Conservation (phyloP, 1,139 yeast genomes). For the Geotrichum reessii region DNA sequence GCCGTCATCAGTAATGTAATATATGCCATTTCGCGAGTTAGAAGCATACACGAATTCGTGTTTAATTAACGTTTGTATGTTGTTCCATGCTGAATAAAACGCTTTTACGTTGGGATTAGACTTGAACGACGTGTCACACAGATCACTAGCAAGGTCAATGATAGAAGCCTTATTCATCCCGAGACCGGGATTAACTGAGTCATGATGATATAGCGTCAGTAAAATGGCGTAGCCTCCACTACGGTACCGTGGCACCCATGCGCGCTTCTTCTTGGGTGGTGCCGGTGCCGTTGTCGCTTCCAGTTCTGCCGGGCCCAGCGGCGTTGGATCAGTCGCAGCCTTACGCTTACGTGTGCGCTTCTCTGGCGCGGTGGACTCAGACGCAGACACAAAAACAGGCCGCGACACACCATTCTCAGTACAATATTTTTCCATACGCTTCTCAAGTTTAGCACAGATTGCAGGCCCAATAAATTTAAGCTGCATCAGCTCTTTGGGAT, state of each 20-base stretch:
- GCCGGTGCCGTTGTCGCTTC: slow-evolving; percentile 6
- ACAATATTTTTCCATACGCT: slow-evolving; percentile 45
- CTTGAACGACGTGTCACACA: slow-evolving; percentile 61
- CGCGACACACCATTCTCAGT: slow-evolving; percentile 37
- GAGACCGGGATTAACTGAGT: slow-evolving; percentile 41
- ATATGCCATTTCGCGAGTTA: slow-evolving; percentile 52
- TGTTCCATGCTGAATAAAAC: slow-evolving; percentile 74
- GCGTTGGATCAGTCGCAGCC: slow-evolving; percentile 52
- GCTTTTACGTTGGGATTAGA: slow-evolving; percentile 52
- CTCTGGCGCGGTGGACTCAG: slow-evolving; percentile 3
- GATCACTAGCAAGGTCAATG: slow-evolving; percentile 50
- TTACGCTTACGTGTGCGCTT: slow-evolving; percentile 29
- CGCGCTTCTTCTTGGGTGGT: slow-evolving; percentile 34
- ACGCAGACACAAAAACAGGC: slow-evolving; percentile 35
- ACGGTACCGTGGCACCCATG: slow-evolving; percentile 69
- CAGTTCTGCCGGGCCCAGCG: slow-evolving; percentile 34
- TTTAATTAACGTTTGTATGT: slow-evolving; percentile 57
- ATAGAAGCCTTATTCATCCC: slow-evolving; percentile 57
- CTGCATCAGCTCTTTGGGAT: slow-evolving; percentile 48
- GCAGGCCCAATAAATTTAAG: slow-evolving; percentile 61
- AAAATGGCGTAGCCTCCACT: slow-evolving; percentile 88
- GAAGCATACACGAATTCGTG: slow-evolving; percentile 54
- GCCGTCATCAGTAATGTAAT: slow-evolving; percentile 71
- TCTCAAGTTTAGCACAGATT: slow-evolving; percentile 45
- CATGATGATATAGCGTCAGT: slow-evolving; percentile 54